These are phyloP conservation scores for Poterioochromonas sp. DNA, from an alignment of 352 stramenopile species.

Conservation along the genomic window DNA sequence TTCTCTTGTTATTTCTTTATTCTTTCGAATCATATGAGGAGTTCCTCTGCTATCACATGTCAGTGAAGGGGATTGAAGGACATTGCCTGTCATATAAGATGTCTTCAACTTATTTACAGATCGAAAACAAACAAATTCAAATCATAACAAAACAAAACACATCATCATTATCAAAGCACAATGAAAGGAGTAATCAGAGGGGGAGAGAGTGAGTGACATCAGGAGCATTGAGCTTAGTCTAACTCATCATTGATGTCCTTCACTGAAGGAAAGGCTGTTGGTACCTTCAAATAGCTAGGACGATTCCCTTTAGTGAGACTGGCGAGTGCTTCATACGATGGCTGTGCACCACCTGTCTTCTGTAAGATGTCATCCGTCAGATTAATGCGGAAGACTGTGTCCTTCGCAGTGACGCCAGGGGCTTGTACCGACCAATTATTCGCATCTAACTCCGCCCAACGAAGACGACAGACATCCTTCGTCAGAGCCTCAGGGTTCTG, in stretches of 20 bases:
- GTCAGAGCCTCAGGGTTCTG: neutral
- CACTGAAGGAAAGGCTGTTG: neutral
- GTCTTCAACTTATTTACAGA: too few relatives aligned
- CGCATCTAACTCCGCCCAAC: conserved; percentile 19
- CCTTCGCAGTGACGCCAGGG: neutral
- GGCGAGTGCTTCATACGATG: neutral
- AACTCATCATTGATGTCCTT: neutral
- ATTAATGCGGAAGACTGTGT: neutral
- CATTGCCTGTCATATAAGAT: too few relatives aligned
- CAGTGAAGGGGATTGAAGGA: too few relatives aligned
- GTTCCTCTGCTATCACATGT: too few relatives aligned
- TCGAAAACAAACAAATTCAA: too few relatives aligned
- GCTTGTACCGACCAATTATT: neutral
- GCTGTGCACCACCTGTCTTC: neutral
- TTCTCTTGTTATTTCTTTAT: too few relatives aligned
- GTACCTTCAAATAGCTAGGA: conserved; percentile 15
- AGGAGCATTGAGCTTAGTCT: too few relatives aligned
- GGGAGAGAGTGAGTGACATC: too few relatives aligned
- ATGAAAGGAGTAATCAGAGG: too few relatives aligned
- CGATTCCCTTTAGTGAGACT: neutral
- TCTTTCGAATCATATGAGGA: too few relatives aligned
- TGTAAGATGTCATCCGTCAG: neutral
- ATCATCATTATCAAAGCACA: too few relatives aligned
- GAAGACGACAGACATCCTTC: conserved; percentile 3
- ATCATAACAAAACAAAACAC: too few relatives aligned